Base-by-base conservation (phyloP, 2,329 filamentous ascomycete species). In the Neofusicoccum laricinum region DNA sequence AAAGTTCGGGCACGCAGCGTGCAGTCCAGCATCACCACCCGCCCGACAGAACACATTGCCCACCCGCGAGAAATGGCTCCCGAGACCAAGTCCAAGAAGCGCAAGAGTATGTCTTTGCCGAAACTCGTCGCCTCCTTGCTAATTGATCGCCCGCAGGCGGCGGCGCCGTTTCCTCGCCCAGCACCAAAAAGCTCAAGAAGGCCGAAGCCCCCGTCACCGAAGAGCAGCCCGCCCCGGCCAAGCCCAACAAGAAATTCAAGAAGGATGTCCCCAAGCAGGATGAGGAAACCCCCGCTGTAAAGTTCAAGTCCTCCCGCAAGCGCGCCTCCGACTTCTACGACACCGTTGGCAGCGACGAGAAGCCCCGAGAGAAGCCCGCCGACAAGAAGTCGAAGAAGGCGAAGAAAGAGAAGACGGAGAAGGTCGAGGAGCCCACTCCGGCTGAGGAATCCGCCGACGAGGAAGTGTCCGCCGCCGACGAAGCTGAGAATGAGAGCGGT, bases 81-180 rank as follows among this genome's bases (percentile, higher is more conserved):
- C 67, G 83, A 83, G 70, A 77, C 78, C 68, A 84, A 83, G 69
- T 77, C 77, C 45, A 86, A 83, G 73, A 86, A 86, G 81, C 81
- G 82, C 75, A 85, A 84, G 71, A 80, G 82, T 82, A 74, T 45
- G 71, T 14, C 0, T 5, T 17, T 38, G 15, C 7, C 3, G 4
- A 1, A 10, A 53, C n/a, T 55, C 45, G 5, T 12, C 36, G 63
- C 69, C 67, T 67, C 3, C 53, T 67, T 67, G 4, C 36, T 65
- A 70, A 50, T 32, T 66, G 65, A 53, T 40, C 21, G 4, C 53
- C 50, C 69, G 7, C 67, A 77, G 75, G 71, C 71, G 75, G 71
- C 72, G 74, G 73, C 51, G 51, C 70, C 30, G 73, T 75, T 34
- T 51, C 73, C 30, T 71, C 72, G 30, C 74, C 74, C 46, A 76